Evolutionary conservation across 805 yeast genomes (phyloP).

Genomic region (Wickerhamomyces silvicola): DNA sequence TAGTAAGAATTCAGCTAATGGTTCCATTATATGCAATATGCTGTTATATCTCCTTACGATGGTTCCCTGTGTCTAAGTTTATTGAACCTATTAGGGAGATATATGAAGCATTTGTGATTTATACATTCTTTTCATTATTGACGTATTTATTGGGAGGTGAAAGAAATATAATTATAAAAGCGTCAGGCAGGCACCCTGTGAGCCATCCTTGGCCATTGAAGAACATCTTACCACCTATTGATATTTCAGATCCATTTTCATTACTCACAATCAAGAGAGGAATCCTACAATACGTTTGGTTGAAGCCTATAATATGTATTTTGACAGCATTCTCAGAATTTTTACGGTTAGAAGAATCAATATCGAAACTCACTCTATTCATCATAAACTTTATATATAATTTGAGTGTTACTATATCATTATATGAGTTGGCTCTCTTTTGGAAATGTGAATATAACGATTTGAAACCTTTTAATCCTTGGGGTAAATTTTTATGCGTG

Average conservation of each 20-base stretch:
- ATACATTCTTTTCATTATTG: conserved; percentile 80
- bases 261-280: conserved; percentile 76
- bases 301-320: conserved; percentile 76
- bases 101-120: conserved; percentile 93
- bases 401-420: conserved; percentile 69
- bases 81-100: conserved; percentile 80
- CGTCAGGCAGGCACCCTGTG: conserved; percentile 69
- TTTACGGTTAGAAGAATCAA: conserved; percentile 43
- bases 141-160: conserved; percentile 91
- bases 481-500: conserved; percentile 90
- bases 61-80: conserved; percentile 37
- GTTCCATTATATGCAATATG: conserved; percentile 76
- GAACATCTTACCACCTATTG: conserved; percentile 50
- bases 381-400: conserved; percentile 72
- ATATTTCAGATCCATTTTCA: conserved; percentile 80
- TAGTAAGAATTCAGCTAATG: conserved; percentile 73
- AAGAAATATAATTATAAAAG: conserved; percentile 64
- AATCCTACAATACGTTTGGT: conserved; percentile 90
- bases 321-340: conserved; percentile 42
- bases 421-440: conserved; percentile 81
- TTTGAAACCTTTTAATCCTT: conserved; percentile 72
- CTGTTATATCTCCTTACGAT: conserved; percentile 52
- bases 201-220: conserved; percentile 51
- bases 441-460: conserved; percentile 88
- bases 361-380: conserved; percentile 43